A percentile compares a stretch with the other conserved stretches of the same genome.
Conservation (phyloP, 345 rosid species). For the Populus pruinosa region DNA sequence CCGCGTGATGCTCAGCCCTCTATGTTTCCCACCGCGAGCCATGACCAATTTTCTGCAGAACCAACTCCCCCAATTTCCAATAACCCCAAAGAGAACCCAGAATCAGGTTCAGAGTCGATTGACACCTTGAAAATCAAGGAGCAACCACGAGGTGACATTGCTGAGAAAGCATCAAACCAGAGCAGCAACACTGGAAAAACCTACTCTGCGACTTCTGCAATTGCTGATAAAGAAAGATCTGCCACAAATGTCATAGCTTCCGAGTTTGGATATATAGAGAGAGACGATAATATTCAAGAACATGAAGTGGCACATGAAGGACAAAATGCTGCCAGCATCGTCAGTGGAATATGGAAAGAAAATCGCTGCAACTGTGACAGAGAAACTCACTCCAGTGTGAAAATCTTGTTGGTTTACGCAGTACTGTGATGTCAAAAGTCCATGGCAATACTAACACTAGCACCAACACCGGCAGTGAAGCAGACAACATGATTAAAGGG, state of each 20-base stretch:
- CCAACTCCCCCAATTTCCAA: conserved; percentile 10
- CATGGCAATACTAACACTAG: conserved; percentile 18
- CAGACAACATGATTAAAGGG: neutral
- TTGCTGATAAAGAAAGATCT: conserved; percentile 41
- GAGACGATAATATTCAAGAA: neutral
- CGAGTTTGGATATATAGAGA: conserved; percentile 51
- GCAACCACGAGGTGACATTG: neutral
- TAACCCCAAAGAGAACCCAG: conserved; percentile 2
- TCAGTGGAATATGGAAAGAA: conserved; percentile 43
- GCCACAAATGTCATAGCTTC: conserved; percentile 53
- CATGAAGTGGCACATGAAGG: conserved; percentile 5
- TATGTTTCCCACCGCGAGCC: conserved; percentile 43
- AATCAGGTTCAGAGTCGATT: neutral
- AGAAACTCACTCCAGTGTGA: conserved; percentile 46
- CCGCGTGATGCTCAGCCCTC: neutral
- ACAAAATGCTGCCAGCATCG: conserved; percentile 14
- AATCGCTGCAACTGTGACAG: conserved; percentile 38
- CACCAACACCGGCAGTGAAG: conserved; percentile 3
- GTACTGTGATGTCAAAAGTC: conserved; percentile 28
- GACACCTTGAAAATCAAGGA: neutral
- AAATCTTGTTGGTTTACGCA: conserved; percentile 47
- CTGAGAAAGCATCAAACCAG: conserved; percentile 17
- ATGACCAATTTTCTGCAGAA: conserved; percentile 57
- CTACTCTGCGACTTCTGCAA: conserved; percentile 41
- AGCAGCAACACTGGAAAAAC: conserved; percentile 38